phyloP scores from a whole-genome alignment of 257 asterid species.

The Avicennia marina region DNA sequence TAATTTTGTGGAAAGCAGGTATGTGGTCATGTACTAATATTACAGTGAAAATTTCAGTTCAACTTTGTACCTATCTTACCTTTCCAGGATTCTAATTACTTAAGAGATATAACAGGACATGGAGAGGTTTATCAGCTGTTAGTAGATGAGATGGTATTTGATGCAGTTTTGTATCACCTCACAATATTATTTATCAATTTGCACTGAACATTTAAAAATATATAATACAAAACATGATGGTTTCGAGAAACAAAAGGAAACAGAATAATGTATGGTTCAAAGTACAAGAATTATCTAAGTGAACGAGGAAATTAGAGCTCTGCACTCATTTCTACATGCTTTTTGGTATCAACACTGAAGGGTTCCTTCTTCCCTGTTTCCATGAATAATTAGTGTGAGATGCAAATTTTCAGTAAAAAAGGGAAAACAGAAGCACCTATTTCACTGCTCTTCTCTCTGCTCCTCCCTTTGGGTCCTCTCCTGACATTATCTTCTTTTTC shows the following conservation, averaged over 20 bases:
- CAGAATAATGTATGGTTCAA: neutral
- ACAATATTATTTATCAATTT: neutral
- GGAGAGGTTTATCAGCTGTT: neutral
- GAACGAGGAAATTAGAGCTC: neutral
- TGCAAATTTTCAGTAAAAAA: neutral
- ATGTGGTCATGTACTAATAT: neutral
- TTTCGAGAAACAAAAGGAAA: neutral
- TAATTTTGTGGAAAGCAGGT: constrained; percentile 98
- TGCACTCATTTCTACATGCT: neutral
- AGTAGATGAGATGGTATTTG: neutral
- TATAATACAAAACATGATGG: neutral
- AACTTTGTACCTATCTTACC: neutral
- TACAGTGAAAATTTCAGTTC: neutral
- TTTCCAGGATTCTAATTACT: neutral
- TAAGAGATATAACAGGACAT: neutral
- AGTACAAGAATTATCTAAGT: neutral
- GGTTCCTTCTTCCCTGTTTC: neutral
- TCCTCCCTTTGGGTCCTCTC: neutral
- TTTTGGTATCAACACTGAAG: neutral
- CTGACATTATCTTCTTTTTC: neutral
- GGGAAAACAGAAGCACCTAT: neutral
- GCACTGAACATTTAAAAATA: no score
- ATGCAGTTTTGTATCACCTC: neutral
- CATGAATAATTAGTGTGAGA: neutral
- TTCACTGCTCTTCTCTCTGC: neutral